A percentile compares a stretch with the other conserved stretches of the same genome.
Evolutionary conservation across 352 stramenopile species (phyloP).

Genomic region (Thraustochytrium sp.): DNA sequence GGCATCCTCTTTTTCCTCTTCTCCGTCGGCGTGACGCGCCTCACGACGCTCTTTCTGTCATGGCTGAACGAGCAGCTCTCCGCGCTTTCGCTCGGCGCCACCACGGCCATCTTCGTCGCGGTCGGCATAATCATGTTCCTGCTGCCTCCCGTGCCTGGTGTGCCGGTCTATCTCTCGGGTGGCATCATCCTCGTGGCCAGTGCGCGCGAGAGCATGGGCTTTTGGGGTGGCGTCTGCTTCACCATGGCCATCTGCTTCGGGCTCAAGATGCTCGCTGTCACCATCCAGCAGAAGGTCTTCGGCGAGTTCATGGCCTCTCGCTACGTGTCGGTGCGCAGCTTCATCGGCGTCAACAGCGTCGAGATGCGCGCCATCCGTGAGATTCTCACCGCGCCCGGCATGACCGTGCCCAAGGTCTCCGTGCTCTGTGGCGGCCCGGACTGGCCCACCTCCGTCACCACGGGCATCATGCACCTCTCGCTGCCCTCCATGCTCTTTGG

Average conservation of each 20-base stretch:
- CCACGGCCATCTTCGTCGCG: constrained; percentile 55
- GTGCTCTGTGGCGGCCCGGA: constrained; percentile 61
- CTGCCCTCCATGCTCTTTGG: constrained; percentile 59
- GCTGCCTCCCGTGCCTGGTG: constrained; percentile 57
- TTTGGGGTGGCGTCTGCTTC: constrained; percentile 51
- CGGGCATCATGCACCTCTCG: constrained; percentile 56
- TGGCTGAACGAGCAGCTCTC: constrained; percentile 54
- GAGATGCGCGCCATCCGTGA: constrained; percentile 56
- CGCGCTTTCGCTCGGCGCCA: constrained; percentile 49
- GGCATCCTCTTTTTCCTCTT: constrained; percentile 60
- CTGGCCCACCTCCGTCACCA: constrained; percentile 58
- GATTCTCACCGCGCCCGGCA: constrained; percentile 52
- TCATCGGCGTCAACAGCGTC: constrained; percentile 57
- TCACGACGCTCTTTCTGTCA: constrained; percentile 58
- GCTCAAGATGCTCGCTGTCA: constrained; percentile 58
- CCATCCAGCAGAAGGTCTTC: constrained; percentile 59
- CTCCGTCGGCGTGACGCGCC: constrained; percentile 54
- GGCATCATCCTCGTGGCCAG: constrained; percentile 56
- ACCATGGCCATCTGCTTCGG: constrained; percentile 50
- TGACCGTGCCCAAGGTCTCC: constrained; percentile 58
- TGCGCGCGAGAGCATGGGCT: constrained; percentile 50
- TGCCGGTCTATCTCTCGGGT: constrained; percentile 59
- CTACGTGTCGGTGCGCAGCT: constrained; percentile 51
- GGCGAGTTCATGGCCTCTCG: constrained; percentile 55
- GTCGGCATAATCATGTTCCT: constrained; percentile 61